Evolutionary conservation across 2,329 filamentous ascomycete species (phyloP).

Genomic region (Pseudogymnoascus destructans): DNA sequence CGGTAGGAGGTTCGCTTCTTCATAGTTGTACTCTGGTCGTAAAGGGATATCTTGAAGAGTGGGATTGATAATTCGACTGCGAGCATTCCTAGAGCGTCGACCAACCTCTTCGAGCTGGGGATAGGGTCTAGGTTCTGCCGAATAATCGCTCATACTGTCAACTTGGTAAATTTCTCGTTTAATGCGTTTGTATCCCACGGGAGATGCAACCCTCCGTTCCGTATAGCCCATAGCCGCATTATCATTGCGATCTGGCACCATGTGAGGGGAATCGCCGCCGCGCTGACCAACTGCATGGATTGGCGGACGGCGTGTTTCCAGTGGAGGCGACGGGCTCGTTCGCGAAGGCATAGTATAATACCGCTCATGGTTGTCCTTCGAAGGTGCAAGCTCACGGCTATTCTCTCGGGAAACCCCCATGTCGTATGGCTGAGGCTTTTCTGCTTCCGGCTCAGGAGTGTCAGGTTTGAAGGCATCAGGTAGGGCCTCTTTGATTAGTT

Average conservation of each 20-base stretch:
- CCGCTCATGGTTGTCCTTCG: slow-evolving; percentile 23
- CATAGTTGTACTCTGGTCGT: not conserved
- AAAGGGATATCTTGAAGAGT: slow-evolving; percentile 1
- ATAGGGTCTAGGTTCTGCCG: not conserved
- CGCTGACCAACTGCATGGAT: not conserved
- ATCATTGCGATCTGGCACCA: not conserved
- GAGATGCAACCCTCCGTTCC: not conserved
- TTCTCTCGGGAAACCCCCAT: not conserved
- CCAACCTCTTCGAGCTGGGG: not conserved
- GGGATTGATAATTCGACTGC: not conserved
- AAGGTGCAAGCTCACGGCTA: slow-evolving; percentile 18
- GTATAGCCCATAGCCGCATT: not conserved
- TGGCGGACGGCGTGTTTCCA: not conserved
- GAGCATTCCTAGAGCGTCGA: not conserved
- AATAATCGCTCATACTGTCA: not conserved
- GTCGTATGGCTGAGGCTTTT: not conserved
- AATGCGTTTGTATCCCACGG: not conserved
- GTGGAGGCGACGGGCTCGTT: not conserved
- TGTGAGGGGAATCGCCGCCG: not conserved
- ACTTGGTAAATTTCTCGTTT: not conserved
- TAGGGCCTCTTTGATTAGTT: slow-evolving; percentile 37
- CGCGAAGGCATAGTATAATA: slow-evolving; percentile 18
- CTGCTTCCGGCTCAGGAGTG: not conserved
- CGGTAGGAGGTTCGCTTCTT: slow-evolving; percentile 2
- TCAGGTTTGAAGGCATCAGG: slow-evolving; percentile 29